Evolutionary conservation across 768 basidiomycete genomes (phyloP), one percentile per base, ranked within the genome.

Genomic region (Tricholoma matsutake): DNA sequence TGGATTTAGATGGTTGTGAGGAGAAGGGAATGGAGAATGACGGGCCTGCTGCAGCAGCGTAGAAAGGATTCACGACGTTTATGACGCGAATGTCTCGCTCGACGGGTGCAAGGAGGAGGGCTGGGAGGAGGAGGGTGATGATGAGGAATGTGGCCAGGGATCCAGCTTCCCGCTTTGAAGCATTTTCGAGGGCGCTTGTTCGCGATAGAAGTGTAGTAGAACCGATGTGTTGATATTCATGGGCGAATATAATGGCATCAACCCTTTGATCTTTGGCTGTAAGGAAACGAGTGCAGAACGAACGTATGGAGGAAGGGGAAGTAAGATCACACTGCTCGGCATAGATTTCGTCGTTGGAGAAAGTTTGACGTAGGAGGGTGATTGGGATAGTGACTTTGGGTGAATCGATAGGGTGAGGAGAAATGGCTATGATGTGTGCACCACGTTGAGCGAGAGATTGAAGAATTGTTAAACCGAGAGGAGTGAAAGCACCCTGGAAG

Each of bases 11-110:
- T 35, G 53, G 32, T 9, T 54, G 31, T 69, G 64, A 14, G 70
- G 67, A 8, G 68, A 71, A 61, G 64, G 63, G 64, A 65, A 76
- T 47, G 13, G 63, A 41, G 59, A 75, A 58, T 65, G 81, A 76
- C 3, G 75, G 64, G 4, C 83, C 80, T 3, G 84, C 77, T 0
- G 92, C 89, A 1, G 95, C 92, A 2, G 93, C 87, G 66, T 96
- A 97, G 65, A 93, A 92, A 2, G 94, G 94, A 61, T 94, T 94
- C 69, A 96, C 83, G 41, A 94, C 79, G 59, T 87, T 87, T 69
- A 98, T 78, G 64, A 97, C 84, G n/a, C 95, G 88, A 43, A 97
- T 92, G 64, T 95, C 92, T 35, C 94, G 83, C 69, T 95, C 94
- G n/a, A 82, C 79, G 0, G 94, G 94, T 0, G 91, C 88, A 25